Evolutionary conservation across 306 rosid genomes (phyloP), one percentile per base, ranked within the genome.

Genomic region (Gastrolobium villosum): DNA sequence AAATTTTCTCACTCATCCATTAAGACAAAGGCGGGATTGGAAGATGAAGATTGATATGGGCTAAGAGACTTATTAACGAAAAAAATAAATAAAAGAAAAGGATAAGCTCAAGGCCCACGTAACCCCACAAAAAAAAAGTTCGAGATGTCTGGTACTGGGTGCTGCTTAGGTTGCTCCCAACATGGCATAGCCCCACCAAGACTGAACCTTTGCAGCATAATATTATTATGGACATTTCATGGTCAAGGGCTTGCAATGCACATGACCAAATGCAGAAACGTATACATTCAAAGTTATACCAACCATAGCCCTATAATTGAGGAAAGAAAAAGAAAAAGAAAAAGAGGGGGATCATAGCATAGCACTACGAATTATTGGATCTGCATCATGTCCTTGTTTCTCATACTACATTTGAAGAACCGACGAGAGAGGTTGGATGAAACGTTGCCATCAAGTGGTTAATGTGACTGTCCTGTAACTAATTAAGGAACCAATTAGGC

Each of bases 291-390:
- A 54, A 76, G 52, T 77, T 83, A 81, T 78, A 78, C 86, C 56
- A 50, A 53, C 64, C 61, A 55, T 84, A 54, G n/a, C 48, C 81
- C 84, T 36, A 74, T 77, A 81, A 81, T 81, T 77, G 86, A 77
- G 81, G 71, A 52, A 84, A 77, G 61, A 77, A 84, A 66, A 68
- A 64, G 14, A n/a, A 76, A 37, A 57, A 5, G 26, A n/a, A 34
- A 13, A 3, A n/a, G 7, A 44, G 0, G 45, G 60, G 3, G 55
- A 28, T 73, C 64, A 72, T 10, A 36, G 65, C 72, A 54, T 52
- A 40, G 46, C 54, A 66, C 7, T 20, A 8, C 26, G 10, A 55
- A 76, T 3, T 54, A 73, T 69, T 73, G 63, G 63, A 44, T 39
- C 48, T 77, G 72, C 76, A 46, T 73, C 72, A 68, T n/a, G 70